Base-by-base conservation (phyloP, 164 flowering plant species). In the Macadamia integrifolia region DNA sequence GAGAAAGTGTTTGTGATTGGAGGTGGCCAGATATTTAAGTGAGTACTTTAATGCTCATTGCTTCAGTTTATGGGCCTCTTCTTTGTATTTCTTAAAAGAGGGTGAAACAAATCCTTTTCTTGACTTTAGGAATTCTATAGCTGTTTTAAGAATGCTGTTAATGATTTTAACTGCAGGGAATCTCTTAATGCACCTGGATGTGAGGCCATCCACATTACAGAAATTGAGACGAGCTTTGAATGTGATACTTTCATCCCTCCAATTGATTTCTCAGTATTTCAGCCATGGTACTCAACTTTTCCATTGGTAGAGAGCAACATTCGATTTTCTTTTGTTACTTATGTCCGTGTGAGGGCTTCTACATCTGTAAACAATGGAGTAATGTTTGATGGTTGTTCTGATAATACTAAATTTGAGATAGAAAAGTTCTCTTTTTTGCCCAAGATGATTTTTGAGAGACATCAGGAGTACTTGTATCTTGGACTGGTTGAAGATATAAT, bases 191-290 rank as follows among this genome's bases (percentile, higher is more conserved):
- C 85, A 0, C 83, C 88, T 63, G 85, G 70, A 60, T 93, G 98
- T 80, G 93, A 88, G 65, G 97, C 98, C 56, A 82, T 93, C 73
- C 98, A 93, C 81, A 71, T 88, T 12, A 89, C 96, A 1, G 96
- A 88, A 77, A 85, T 91, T 67, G 87, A 87, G 80, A 72, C 87
- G 42, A 66, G 65, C 69, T 68, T 93, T 67, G 89, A 90, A 66
- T 93, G 98, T 79, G 97, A 91, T 71, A 90, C 95, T 58, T 93
- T 90, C 72, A 90, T 91, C 50, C 98, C 97, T 68, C 74, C 78
- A 6, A 71, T 93, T 76, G 93, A 93, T 75, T 35, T 60, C 49
- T 81, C 84, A 42, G 69, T 81, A 1, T 93, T 77, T 76, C 90
- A 80, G 75, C 93, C 96, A 61, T 91, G 98, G 98, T 84, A 80